Evolutionary conservation across 176 grass and related monocot genomes (phyloP).

Genomic region (Avena insularis): DNA sequence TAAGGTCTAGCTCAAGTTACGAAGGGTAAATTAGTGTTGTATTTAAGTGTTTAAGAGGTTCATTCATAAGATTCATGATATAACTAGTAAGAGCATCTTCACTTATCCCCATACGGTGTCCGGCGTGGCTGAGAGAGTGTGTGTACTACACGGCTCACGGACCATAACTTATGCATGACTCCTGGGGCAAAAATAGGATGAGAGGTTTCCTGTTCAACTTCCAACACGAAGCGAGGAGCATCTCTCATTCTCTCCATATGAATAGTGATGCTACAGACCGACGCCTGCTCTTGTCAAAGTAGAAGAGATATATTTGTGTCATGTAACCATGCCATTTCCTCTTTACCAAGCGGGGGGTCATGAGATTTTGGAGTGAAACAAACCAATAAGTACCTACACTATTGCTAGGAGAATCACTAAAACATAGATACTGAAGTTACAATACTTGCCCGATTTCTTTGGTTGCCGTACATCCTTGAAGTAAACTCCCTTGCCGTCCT

Average conservation of each 20-base stretch:
- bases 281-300: too few relatives aligned
- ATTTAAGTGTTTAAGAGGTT: too few relatives aligned
- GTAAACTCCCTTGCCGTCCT: not conserved
- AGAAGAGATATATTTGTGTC: too few relatives aligned
- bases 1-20: too few relatives aligned
- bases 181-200: too few relatives aligned
- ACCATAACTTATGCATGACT: not conserved
- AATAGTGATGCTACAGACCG: too few relatives aligned
- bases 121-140: too few relatives aligned
- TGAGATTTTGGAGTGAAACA: constrained; percentile 2
- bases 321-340: not conserved
- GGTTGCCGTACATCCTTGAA: not conserved
- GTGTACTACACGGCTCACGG: too few relatives aligned
- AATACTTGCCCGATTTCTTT: not conserved
- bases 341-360: not conserved
- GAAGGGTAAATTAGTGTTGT: too few relatives aligned
- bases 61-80: too few relatives aligned
- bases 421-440: not conserved
- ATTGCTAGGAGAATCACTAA: not conserved
- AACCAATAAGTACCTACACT: not conserved
- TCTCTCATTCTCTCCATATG: not conserved
- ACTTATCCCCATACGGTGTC: too few relatives aligned
- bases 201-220: not conserved
- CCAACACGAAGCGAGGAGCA: not conserved
- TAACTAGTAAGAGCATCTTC: too few relatives aligned